These are phyloP conservation scores for Ajuga reptans DNA, from an alignment of 305 asterid genomes.

Conservation along the genomic window DNA sequence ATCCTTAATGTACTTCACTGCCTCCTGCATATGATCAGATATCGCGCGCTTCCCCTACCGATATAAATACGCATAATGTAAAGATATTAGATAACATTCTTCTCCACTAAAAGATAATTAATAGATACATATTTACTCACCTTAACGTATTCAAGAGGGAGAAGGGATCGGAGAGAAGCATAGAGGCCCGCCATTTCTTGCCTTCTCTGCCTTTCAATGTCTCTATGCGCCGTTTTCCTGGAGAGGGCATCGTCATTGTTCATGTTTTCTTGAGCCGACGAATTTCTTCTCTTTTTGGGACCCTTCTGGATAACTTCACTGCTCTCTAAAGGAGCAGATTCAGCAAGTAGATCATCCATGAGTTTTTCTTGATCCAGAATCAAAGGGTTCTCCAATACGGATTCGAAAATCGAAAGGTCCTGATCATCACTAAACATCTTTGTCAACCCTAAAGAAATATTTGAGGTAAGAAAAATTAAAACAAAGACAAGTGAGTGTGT, in stretches of 20 bases:
- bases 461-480: no score
- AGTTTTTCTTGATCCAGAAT: not conserved
- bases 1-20: constrained; percentile 25
- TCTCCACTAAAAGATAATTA: no score
- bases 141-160: constrained; percentile 36
- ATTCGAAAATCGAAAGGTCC: not conserved
- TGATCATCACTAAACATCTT: constrained; percentile 19
- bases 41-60: constrained; percentile 32
- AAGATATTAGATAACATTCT: no score
- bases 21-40: constrained; percentile 29
- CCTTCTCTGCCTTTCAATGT: constrained; percentile 51
- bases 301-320: not conserved
- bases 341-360: constrained; percentile 13
- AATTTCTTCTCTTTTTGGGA: not conserved
- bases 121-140: not conserved
- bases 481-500: not conserved
- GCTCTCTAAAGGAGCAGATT: not conserved
- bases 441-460: not conserved
- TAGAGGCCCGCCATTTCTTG: constrained; percentile 46
- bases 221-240: constrained; percentile 27
- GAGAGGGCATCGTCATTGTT: no score
- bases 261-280: not conserved
- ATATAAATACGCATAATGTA: no score
- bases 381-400: constrained; percentile 6
- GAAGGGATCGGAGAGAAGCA: constrained; percentile 42